Conservation (phyloP, 148 eudicot species). For the Heliamphora exappendiculata region DNA sequence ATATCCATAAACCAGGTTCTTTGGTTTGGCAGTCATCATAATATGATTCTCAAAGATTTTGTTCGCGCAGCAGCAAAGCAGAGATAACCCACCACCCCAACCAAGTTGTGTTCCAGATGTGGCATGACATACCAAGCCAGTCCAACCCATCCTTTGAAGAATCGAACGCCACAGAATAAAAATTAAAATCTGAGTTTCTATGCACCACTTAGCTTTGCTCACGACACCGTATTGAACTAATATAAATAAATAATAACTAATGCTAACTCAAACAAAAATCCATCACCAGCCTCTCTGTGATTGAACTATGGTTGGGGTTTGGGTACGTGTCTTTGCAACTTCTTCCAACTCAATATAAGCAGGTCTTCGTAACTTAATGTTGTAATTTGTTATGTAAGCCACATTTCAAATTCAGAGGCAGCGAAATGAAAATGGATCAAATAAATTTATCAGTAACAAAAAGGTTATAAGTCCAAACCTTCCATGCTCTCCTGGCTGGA, state of each 20-base stretch:
- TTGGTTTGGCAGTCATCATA: neutral
- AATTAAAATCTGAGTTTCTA: neutral
- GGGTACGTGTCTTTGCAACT: neutral
- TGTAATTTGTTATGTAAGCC: neutral
- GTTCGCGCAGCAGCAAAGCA: neutral
- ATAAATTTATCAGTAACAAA: neutral
- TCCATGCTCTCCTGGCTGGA: constrained; percentile 97
- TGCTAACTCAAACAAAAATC: neutral
- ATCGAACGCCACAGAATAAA: neutral
- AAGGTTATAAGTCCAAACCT: constrained; percentile 42
- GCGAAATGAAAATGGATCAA: neutral
- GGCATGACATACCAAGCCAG: neutral
- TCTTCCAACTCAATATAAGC: neutral
- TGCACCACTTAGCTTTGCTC: neutral
- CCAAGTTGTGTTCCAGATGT: neutral
- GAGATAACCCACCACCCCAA: neutral
- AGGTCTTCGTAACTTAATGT: neutral
- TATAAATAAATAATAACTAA: neutral
- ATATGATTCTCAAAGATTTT: neutral
- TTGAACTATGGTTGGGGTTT: neutral
- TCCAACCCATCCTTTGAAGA: neutral
- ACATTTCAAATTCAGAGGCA: neutral
- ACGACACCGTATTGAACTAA: neutral
- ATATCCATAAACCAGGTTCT: neutral
- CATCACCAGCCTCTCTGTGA: neutral